These are phyloP conservation scores for Solanum hybrid DNA, from an alignment of 305 asterid species.

Conservation along the genomic window DNA sequence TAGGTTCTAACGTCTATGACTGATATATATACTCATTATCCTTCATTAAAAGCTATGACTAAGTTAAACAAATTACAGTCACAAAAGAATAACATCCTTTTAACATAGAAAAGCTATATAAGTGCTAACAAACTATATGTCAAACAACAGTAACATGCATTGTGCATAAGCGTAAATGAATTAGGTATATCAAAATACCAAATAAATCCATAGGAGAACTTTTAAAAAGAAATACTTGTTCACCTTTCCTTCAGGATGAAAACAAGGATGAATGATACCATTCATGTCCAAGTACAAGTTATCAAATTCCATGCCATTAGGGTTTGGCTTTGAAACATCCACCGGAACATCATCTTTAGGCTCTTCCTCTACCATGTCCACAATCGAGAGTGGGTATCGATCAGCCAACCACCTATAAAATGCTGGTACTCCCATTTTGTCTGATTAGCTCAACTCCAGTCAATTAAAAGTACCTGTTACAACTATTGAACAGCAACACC, in stretches of 20 bases:
- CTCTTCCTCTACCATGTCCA: constrained; percentile 81
- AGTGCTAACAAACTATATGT: not conserved
- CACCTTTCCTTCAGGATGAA: constrained; percentile 98
- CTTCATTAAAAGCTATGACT: not conserved
- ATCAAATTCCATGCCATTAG: constrained; percentile 92
- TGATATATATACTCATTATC: not conserved
- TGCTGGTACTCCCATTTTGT: constrained; percentile 81
- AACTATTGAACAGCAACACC: not conserved
- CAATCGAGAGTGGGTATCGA: constrained; percentile 76
- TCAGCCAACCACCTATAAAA: constrained; percentile 95
- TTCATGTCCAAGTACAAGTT: constrained; percentile 94
- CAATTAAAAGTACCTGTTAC: not conserved
- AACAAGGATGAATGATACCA: constrained; percentile 96
- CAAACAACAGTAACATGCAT: not conserved
- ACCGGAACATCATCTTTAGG: constrained; percentile 31
- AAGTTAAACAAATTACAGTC: not conserved
- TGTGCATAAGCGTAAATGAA: not conserved
- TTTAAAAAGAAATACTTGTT: not conserved
- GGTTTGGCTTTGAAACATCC: constrained; percentile 68
- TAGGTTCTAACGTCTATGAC: not conserved
- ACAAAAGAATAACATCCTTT: not conserved
- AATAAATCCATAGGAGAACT: not conserved
- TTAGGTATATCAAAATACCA: not conserved
- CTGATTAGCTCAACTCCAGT: not conserved
- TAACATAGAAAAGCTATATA: not conserved